Conservation (phyloP, 1,284 basidiomycete species). For the Phellinidium pouzarii region DNA sequence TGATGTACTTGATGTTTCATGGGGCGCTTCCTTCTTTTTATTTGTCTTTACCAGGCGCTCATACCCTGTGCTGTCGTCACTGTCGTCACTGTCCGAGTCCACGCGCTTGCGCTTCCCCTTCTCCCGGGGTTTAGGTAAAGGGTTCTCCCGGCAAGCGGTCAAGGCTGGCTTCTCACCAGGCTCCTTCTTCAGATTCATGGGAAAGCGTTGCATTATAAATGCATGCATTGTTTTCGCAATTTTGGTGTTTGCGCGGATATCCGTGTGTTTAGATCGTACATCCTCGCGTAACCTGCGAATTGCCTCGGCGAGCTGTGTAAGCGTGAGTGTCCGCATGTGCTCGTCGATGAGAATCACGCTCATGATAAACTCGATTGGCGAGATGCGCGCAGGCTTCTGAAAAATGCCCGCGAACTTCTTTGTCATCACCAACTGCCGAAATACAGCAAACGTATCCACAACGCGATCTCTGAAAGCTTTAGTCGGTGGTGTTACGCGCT, state of each 20-base stretch:
- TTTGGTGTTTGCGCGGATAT: conserved; percentile 52
- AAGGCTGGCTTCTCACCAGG: conserved; percentile 5
- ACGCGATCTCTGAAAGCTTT: conserved; percentile 44
- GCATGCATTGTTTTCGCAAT: conserved; percentile 51
- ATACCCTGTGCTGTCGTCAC: conserved; percentile 7
- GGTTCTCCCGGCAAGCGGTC: not conserved
- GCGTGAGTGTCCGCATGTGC: conserved; percentile 36
- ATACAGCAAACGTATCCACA: conserved; percentile 40
- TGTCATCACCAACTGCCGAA: conserved; percentile 45
- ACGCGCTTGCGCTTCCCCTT: conserved; percentile 5
- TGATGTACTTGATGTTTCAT: not conserved
- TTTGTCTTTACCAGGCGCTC: conserved; percentile 4
- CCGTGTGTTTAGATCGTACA: conserved; percentile 46
- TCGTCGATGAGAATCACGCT: conserved; percentile 38
- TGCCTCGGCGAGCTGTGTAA: conserved; percentile 42
- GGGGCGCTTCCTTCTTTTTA: not conserved
- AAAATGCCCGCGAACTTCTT: conserved; percentile 37
- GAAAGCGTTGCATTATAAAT: conserved; percentile 32
- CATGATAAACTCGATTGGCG: conserved; percentile 71
- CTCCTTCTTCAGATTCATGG: conserved; percentile 7
- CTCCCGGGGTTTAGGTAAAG: not conserved
- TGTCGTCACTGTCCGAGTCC: not conserved
- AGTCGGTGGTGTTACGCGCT: conserved; percentile 36
- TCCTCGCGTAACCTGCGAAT: conserved; percentile 46
- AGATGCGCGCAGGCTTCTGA: conserved; percentile 44